Evolutionary conservation across 2,329 filamentous ascomycete species (phyloP), one percentile per base, ranked within the genome.

Genomic region (Aspergillus flavus): DNA sequence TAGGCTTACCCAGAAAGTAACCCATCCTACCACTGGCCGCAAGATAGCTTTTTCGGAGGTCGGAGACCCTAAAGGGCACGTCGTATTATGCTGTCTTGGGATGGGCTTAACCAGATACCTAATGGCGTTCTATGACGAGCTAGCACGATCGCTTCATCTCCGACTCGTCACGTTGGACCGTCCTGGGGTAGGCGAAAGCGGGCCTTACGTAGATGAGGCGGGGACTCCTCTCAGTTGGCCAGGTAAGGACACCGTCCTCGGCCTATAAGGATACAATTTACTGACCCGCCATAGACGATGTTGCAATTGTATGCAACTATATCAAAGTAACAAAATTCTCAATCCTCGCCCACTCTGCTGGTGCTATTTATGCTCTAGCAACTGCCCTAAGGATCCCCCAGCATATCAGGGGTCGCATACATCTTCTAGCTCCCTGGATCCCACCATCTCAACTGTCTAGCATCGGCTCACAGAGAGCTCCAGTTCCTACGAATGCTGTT

Each of bases 51-150:
- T 97, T 73, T 98, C 94, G 0, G 95, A 99, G 76, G 95, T 99
- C 3, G 95, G 95, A 16, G 94, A 98, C 75, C 89, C 94, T 0
- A 88, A 94, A 50, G 95, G 95, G 1, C 94, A 91, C 68, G 94
- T 93, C 3, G 92, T 99, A 2, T 94, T 99, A 70, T 96, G 95
- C 75, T 99, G 95, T 72, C 93, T 99, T 3, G 95, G 95, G 23
- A 99, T 99, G 95, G 95, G 95, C 0, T 79, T 99, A 71, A 99
- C 95, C 12, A 87, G 95, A 78, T 99, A 95, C 75, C 91, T 99
- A 64, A 97, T 93, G 64, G 93, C 94, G 0, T 99, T 99, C 75
- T 99, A 98, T 74, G 95, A 99, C 75, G 95, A 99, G 76, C 83
- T 99, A 59, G 95, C 95, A 2, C 81, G 92, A 72, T 96, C 94